These are phyloP conservation scores for Salix viminalis DNA, from an alignment of 345 rosid genomes.

Conservation along the genomic window DNA sequence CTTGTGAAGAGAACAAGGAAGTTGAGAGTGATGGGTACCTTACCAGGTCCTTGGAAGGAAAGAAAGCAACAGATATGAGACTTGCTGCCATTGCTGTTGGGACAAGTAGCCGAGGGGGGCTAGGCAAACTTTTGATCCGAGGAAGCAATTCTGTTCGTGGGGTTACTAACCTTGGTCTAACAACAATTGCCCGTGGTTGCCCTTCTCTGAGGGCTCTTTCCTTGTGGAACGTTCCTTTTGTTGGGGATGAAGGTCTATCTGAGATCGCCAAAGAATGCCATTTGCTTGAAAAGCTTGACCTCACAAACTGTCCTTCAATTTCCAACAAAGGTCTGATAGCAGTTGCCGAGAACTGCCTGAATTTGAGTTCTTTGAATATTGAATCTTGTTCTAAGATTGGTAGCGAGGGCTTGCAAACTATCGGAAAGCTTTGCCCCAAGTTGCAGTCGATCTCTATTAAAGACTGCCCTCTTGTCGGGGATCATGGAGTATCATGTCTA, in stretches of 20 bases:
- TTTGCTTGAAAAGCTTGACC: slow-evolving; percentile 65
- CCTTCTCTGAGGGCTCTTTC: slow-evolving; percentile 62
- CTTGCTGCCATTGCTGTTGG: slow-evolving; percentile 72
- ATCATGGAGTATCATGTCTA: slow-evolving; percentile 60
- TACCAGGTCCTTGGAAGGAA: slow-evolving; percentile 64
- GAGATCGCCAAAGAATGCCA: slow-evolving; percentile 57
- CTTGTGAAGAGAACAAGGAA: slow-evolving; percentile 26
- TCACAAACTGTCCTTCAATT: slow-evolving; percentile 52
- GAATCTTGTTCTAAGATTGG: slow-evolving; percentile 59
- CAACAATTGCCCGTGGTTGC: slow-evolving; percentile 55
- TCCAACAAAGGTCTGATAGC: slow-evolving; percentile 59
- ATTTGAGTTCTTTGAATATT: slow-evolving; percentile 45
- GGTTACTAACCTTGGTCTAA: slow-evolving; percentile 53
- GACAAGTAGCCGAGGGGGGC: slow-evolving; percentile 55
- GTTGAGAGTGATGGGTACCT: slow-evolving; percentile 48
- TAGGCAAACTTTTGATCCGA: slow-evolving; percentile 61
- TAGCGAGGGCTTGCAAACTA: slow-evolving; percentile 57
- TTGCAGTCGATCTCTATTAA: slow-evolving; percentile 54
- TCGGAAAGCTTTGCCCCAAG: slow-evolving; percentile 51
- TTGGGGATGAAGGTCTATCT: slow-evolving; percentile 53
- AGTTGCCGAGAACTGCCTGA: slow-evolving; percentile 54
- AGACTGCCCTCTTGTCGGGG: slow-evolving; percentile 70
- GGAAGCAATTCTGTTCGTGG: slow-evolving; percentile 48
- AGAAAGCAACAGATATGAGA: slow-evolving; percentile 66
- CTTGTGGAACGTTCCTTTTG: slow-evolving; percentile 56